These are phyloP conservation scores for Populus euphratica DNA, from an alignment of 345 rosid genomes.

Conservation along the genomic window DNA sequence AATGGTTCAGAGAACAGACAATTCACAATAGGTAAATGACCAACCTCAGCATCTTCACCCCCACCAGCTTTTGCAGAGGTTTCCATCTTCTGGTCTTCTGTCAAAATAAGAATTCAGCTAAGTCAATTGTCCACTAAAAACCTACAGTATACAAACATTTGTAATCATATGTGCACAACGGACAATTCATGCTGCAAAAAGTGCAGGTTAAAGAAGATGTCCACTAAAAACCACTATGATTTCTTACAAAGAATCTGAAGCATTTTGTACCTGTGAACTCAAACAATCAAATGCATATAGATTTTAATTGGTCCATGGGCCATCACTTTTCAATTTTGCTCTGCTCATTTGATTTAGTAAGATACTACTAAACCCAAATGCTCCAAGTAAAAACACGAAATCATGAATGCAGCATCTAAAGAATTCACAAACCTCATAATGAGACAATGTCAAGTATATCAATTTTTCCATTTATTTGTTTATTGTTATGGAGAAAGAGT, in stretches of 20 bases:
- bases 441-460: not conserved
- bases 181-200: not conserved
- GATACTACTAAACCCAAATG: not conserved
- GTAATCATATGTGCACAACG: not conserved
- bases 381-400: not conserved
- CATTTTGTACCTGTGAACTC: not conserved
- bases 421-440: not conserved
- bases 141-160: not conserved
- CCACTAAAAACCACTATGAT: not conserved
- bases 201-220: not conserved
- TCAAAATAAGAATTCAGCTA: not conserved
- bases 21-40: not conserved
- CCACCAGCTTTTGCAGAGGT: constrained; percentile 12
- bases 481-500: not conserved
- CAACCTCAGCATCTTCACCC: constrained; percentile 20
- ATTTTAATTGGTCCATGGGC: not conserved
- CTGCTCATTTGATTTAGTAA: not conserved
- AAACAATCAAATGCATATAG: not conserved
- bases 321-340: not conserved
- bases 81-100: constrained; percentile 24
- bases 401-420: not conserved
- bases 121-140: not conserved
- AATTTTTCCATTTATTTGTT: not conserved
- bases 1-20: not conserved
- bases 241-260: not conserved